phyloP scores from a whole-genome alignment of 768 basidiomycete species.

The Galerina marginata region DNA sequence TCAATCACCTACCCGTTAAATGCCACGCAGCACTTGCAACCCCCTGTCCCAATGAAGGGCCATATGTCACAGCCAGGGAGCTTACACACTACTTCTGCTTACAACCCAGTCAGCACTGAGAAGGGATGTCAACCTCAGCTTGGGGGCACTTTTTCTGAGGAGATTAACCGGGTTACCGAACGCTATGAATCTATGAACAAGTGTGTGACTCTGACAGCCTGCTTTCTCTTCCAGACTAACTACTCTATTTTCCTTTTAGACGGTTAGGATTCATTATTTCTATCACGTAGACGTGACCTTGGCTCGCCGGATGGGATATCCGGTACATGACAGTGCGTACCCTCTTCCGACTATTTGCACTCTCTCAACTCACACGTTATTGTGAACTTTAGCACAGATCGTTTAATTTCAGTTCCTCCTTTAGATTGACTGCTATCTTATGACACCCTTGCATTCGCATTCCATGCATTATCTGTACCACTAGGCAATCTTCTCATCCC shows the following conservation, averaged over 20 bases:
- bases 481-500: conserved; percentile 6
- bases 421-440: background rate
- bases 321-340: conserved; percentile 7
- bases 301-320: conserved; percentile 20
- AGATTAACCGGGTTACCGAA: conserved; percentile 54
- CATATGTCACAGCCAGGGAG: background rate
- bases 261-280: conserved; percentile 67
- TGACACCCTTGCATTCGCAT: background rate
- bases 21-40: background rate
- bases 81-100: background rate
- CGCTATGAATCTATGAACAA: conserved; percentile 70
- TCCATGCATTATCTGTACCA: conserved; percentile 7
- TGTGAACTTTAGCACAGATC: background rate
- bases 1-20: background rate
- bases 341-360: background rate
- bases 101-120: background rate
- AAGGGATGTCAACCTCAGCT: background rate
- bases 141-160: conserved; percentile 32
- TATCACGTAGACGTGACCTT: conserved; percentile 55
- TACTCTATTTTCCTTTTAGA: conserved; percentile 39
- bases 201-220: conserved; percentile 36
- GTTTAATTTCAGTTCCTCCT: background rate
- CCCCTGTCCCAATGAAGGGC: background rate
- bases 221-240: background rate
- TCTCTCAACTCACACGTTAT: background rate